Evolutionary conservation across 1,284 basidiomycete genomes (phyloP).

Genomic region (Wallemia ichthyophaga): DNA sequence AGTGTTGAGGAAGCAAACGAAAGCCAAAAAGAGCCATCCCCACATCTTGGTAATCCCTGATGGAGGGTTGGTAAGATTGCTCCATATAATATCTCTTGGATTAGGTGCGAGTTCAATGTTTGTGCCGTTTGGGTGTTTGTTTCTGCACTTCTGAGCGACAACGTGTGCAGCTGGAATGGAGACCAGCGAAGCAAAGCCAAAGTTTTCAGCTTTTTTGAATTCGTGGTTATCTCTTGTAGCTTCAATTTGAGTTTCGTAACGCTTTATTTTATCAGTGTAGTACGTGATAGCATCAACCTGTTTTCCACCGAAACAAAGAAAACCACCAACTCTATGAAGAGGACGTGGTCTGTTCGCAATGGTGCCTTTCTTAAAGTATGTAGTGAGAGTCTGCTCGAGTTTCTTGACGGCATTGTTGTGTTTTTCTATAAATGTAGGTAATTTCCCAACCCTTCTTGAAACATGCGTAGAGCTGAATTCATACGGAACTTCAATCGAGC

Average conservation of each 20-base stretch:
- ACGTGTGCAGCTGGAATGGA: slow-evolving; percentile 68
- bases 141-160: slow-evolving; percentile 34
- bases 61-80: slow-evolving; percentile 42
- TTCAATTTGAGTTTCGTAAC: slow-evolving; percentile 38
- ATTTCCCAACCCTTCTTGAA: slow-evolving; percentile 35
- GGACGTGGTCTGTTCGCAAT: slow-evolving; percentile 42
- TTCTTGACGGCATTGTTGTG: slow-evolving; percentile 63
- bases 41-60: slow-evolving; percentile 31
- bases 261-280: slow-evolving; percentile 37
- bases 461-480: slow-evolving; percentile 58
- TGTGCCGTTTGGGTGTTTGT: slow-evolving; percentile 40
- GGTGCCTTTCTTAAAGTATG: slow-evolving; percentile 44
- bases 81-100: slow-evolving; percentile 41
- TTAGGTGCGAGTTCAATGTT: slow-evolving; percentile 43
- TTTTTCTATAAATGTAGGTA: slow-evolving; percentile 46
- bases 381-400: slow-evolving; percentile 50
- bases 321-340: slow-evolving; percentile 36
- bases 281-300: slow-evolving; percentile 53
- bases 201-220: slow-evolving; percentile 41
- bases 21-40: slow-evolving; percentile 40
- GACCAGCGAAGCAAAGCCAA: slow-evolving; percentile 79
- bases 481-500: slow-evolving; percentile 28
- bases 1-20: slow-evolving; percentile 48
- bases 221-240: slow-evolving; percentile 42
- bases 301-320: slow-evolving; percentile 37